Evolutionary conservation across 768 basidiomycete species (phyloP).

Genomic region (Podaxis sp.): DNA sequence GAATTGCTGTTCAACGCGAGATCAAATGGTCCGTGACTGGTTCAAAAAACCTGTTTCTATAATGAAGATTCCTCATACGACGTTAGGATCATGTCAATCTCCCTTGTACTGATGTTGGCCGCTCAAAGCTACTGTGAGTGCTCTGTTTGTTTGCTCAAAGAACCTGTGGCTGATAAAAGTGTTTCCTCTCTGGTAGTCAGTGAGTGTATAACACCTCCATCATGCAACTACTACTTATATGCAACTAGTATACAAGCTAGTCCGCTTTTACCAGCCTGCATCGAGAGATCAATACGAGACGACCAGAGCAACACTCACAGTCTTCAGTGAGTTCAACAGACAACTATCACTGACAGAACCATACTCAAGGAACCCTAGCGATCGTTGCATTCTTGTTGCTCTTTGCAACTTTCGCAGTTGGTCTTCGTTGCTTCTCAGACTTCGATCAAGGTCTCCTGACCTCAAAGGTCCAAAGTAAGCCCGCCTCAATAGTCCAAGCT

Average conservation of each 20-base stretch:
- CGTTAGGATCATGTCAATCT: conserved; percentile 69
- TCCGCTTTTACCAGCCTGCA: conserved; percentile 72
- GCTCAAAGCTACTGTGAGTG: conserved; percentile 74
- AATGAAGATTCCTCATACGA: conserved; percentile 7
- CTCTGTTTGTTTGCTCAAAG: neutral
- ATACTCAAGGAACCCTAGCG: conserved; percentile 38
- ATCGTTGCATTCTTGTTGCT: conserved; percentile 75
- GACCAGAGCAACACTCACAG: conserved; percentile 78
- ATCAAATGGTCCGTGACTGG: conserved; percentile 65
- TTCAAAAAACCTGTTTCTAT: neutral
- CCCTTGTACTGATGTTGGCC: conserved; percentile 76
- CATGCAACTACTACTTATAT: neutral
- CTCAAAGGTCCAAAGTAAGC: conserved; percentile 77
- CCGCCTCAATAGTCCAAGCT: conserved; percentile 24
- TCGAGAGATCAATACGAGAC: conserved; percentile 57
- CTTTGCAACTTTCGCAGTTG: conserved; percentile 72
- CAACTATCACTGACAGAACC: neutral
- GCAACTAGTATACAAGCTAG: conserved; percentile 74
- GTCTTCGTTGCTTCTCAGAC: conserved; percentile 77
- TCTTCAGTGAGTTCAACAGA: conserved; percentile 58
- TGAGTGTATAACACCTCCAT: conserved; percentile 24
- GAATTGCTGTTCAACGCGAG: conserved; percentile 74
- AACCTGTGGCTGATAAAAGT: conserved; percentile 2
- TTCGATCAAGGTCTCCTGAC: conserved; percentile 77
- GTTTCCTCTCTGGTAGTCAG: conserved; percentile 33